A percentile compares a stretch with the other conserved stretches of the same genome.
Conservation (phyloP, 805 yeast species). For the Myxozyma geophila region DNA sequence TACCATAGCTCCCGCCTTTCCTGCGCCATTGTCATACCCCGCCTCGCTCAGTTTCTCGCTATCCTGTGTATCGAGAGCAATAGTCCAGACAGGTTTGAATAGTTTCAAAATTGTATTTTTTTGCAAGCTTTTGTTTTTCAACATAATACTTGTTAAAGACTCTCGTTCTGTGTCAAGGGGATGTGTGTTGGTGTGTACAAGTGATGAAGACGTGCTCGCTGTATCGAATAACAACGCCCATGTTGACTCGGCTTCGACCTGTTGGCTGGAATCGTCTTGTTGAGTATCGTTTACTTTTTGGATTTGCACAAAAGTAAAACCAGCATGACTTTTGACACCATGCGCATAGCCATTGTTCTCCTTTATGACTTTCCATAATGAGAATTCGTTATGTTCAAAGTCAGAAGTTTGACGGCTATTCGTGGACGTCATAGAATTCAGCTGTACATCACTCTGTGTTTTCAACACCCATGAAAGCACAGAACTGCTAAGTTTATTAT, state of each 20-base stretch:
- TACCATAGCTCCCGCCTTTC: slow-evolving; percentile 2
- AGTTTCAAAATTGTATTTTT: slow-evolving; percentile 15
- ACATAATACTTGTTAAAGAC: slow-evolving; percentile 12
- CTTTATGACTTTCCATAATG: slow-evolving; percentile 15
- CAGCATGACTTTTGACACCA: slow-evolving; percentile 26
- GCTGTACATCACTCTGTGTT: slow-evolving; percentile 26
- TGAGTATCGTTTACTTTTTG: not conserved
- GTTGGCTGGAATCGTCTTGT: not conserved
- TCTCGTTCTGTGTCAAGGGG: not conserved
- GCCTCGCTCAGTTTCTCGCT: not conserved
- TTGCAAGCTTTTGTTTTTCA: slow-evolving; percentile 12
- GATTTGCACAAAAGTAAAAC: slow-evolving; percentile 23
- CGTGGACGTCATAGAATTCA: slow-evolving; percentile 12
- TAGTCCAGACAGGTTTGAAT: slow-evolving; percentile 25
- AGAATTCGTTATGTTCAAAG: not conserved
- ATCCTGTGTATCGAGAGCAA: slow-evolving; percentile 3
- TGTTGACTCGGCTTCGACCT: not conserved
- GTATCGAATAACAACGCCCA: slow-evolving; percentile 28
- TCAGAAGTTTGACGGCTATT: not conserved
- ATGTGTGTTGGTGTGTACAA: not conserved
- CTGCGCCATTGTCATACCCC: slow-evolving; percentile 6
- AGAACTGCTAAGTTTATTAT: not conserved
- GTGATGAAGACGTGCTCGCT: slow-evolving; percentile 1
- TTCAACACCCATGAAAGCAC: slow-evolving; percentile 23
- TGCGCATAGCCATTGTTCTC: slow-evolving; percentile 17